Evolutionary conservation across 495 filamentous ascomycete species (phyloP), one percentile per base, ranked within the genome.

Genomic region (Lepraria neglecta): DNA sequence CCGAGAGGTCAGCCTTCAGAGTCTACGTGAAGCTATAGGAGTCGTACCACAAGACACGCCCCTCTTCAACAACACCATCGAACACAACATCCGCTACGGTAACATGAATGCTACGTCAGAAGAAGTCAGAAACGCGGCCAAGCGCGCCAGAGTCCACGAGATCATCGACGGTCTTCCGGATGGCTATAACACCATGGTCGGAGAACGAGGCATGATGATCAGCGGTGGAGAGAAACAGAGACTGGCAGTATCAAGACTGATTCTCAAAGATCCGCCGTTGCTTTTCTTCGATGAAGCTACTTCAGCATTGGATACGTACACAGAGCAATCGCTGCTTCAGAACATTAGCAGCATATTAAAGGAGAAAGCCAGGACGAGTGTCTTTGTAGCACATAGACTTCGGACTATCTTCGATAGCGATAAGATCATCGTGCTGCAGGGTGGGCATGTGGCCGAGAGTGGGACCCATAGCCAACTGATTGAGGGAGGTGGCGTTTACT

Each of bases 211-310:
- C 1, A 88, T 97, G 87, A 97, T 97, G 94, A 97, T 97, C 19
- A 92, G 88, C 4, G 94, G 92, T 9, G 94, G 94, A 38, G 94
- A 98, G 75, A 97, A 97, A 73, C 94, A 98, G 70, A 83, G 94
- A 5, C 74, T 98, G 35, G 94, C 95, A 3, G 84, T 98, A 24
- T 89, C 90, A 6, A 78, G 94, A 35, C 70, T 97, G 42, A 80
- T 98, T 1, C 75, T 98, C 48, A 98, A 98, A 67, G 90, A 98
- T 66, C 92, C 94, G 0, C 87, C 91, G 6, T 74, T 97, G 40
- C 75, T 97, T 1, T 97, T 98, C 81, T 97, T 97, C 65, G 94
- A 98, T 68, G 94, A 98, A 77, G 94, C 94, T 47, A 98, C 95
- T 1, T 95, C 89, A 53, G 95, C 94, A 1, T 77, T 98, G 51